A percentile compares a stretch with the other conserved stretches of the same genome.
Evolutionary conservation across 352 stramenopile genomes (phyloP).

Genomic region (Phytophthora litchii): DNA sequence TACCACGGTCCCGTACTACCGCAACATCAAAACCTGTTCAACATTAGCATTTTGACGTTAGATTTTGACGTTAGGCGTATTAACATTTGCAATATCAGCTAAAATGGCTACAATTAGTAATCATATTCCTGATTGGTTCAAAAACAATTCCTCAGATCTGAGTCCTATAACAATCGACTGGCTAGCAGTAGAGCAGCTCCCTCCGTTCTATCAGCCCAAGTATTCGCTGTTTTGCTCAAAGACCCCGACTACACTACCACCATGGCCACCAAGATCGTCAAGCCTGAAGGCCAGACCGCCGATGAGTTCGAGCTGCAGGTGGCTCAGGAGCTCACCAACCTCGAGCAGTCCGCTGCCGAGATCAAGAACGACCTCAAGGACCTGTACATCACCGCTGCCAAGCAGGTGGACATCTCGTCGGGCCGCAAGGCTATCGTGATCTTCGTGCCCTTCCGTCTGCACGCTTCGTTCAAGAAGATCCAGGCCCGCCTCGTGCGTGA

Average conservation of each 20-base stretch:
- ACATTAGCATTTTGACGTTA: no score
- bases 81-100: no score
- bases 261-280: constrained; percentile 88
- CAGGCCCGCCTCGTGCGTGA: constrained; percentile 97
- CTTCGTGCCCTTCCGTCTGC: constrained; percentile 98
- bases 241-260: constrained; percentile 42
- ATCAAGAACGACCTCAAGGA: constrained; percentile 98
- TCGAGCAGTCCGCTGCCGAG: constrained; percentile 94
- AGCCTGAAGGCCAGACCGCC: constrained; percentile 82
- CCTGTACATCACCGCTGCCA: constrained; percentile 98
- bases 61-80: no score
- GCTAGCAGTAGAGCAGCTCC: constrained; percentile 21
- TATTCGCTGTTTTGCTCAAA: constrained; percentile 43
- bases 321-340: constrained; percentile 85
- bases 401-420: constrained; percentile 97
- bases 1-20: no score
- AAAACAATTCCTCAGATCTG: constrained; percentile 30
- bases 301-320: constrained; percentile 92
- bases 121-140: constrained; percentile 4
- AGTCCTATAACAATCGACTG: constrained; percentile 33
- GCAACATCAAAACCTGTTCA: no score
- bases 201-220: not conserved
- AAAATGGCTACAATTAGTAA: no score
- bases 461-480: constrained; percentile 99
- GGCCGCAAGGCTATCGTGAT: constrained; percentile 98